Percentiles rank a stretch among this genome's conserved stretches.
Evolutionary conservation across 306 rosid genomes (phyloP).

Genomic region (Ormosia semicastrata): DNA sequence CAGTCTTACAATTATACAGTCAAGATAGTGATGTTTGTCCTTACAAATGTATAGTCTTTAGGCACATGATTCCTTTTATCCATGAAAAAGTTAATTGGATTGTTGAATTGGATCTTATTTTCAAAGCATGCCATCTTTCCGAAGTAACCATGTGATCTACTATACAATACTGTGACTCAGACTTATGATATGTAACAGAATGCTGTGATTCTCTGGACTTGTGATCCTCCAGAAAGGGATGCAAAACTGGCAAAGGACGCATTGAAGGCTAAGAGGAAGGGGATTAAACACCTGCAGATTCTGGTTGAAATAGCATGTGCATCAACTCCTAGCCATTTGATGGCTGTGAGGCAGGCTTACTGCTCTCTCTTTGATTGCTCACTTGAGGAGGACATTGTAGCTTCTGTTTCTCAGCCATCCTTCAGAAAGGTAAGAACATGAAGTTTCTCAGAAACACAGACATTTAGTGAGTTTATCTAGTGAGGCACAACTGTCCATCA

Average conservation of each 20-base stretch:
- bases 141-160: not conserved
- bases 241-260: conserved; percentile 66
- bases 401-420: conserved; percentile 49
- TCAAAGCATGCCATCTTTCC: not conserved
- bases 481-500: not conserved
- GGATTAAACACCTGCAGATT: conserved; percentile 52
- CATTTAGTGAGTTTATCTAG: not conserved
- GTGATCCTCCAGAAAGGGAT: conserved; percentile 83
- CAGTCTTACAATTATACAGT: not conserved
- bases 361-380: conserved; percentile 69
- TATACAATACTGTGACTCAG: not conserved
- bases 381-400: conserved; percentile 80
- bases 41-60: not conserved
- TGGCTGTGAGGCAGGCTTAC: conserved; percentile 80
- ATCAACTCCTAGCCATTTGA: conserved; percentile 79
- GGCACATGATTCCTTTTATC: not conserved
- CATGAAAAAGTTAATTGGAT: not conserved
- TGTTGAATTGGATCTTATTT: not conserved
- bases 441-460: not conserved
- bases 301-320: conserved; percentile 87
- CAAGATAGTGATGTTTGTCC: conserved; percentile 4
- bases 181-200: conserved; percentile 47
- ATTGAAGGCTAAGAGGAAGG: conserved; percentile 46
- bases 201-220: conserved; percentile 72
- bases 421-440: conserved; percentile 60